Base-by-base conservation (phyloP, 257 asterid genomes). In the Lantana camara region DNA sequence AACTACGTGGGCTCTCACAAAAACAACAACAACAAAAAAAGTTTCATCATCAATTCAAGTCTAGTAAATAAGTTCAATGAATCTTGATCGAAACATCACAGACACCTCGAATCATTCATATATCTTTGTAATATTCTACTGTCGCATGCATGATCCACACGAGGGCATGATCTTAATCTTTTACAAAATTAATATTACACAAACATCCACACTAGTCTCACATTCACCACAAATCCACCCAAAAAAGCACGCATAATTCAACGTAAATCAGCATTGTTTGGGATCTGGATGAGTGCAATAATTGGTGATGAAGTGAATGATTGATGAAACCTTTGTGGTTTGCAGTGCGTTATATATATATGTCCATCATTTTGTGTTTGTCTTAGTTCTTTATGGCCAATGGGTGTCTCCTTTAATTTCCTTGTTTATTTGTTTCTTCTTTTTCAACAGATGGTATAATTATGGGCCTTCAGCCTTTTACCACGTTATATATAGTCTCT, bases 401-500 rank as follows among this genome's bases (percentile, higher is more conserved):
- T 61, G 59, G 53, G 41, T 17, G 13, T 54, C 38, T 61, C 55
- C 71, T 71, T 64, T 71, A 47, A 24, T 1, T 59, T 29, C 15
- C 16, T 9, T 32, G n/a, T n/a, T n/a, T n/a, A n/a, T n/a, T n/a
- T n/a, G n/a, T n/a, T 49, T 52, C 37, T 44, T 1, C 7, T 15
- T 30, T 7, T 11, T 53, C 10, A 55, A n/a, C 44, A 27, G 35
- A 56, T 34, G 54, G 21, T 57, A 57, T 29, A 47, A n/a, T 52
- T 70, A 63, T 52, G 58, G 37, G 55, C 57, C 47, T 55, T 40
- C 54, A 45, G 35, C 70, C 41, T 58, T 73, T 51, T 54, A 55
- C n/a, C 41, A 21, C 54, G 64, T n/a, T n/a, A n/a, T n/a, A 47
- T 40, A 44, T 53, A 41, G 7, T 60, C 47, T 56, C 16, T 51